Base-by-base conservation (phyloP, 2,329 filamentous ascomycete species). In the Anthostomella pinea region DNA sequence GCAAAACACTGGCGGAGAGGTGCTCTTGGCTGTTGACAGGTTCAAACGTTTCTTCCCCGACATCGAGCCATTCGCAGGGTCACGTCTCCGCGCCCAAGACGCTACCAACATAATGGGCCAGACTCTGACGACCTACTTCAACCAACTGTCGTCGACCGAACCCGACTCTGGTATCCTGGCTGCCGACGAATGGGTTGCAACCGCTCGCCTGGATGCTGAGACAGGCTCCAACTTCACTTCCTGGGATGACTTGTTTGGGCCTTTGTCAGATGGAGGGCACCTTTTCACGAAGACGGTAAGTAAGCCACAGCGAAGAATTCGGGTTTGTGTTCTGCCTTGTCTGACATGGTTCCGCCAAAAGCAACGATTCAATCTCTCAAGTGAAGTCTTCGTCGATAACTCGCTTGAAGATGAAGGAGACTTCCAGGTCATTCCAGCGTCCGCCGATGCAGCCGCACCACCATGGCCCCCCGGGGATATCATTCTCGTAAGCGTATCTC, bases 11-110 rank as follows among this genome's bases (percentile, higher is more conserved):
- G 50, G 52, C 11, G 50, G 52, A 0, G 23, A 37, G n/a, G 34
- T 41, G 3, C 26, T 43, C 6, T 32, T 53, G 16, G 52, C 46
- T 1, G 36, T 53, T 11, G 38, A 41, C 18, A 49, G 46, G 2
- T 54, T 50, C 23, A 30, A 38, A 18, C 38, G 37, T 2, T 50
- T 54, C 36, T 54, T 53, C 30, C 51, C 51, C 8, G 28, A 35
- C 18, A 33, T 41, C 5, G 35, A 45, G 7, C 45, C 44, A 2
- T 54, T 51, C 21, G 44, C 46, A 2, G 51, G 49, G 1, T 51
- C 46, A 23, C 44, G 43, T 8, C 21, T 49, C 16, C 38, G 51
- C 2, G 47, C 48, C 30, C 44, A 47, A 16, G n/a, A 27, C 14
- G 15, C 48, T 7, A 44, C 31, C 17, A 40, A 50, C 27, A 27